Conservation (phyloP, 78 protist genomes). For the Pigoraptor vietnamica region DNA sequence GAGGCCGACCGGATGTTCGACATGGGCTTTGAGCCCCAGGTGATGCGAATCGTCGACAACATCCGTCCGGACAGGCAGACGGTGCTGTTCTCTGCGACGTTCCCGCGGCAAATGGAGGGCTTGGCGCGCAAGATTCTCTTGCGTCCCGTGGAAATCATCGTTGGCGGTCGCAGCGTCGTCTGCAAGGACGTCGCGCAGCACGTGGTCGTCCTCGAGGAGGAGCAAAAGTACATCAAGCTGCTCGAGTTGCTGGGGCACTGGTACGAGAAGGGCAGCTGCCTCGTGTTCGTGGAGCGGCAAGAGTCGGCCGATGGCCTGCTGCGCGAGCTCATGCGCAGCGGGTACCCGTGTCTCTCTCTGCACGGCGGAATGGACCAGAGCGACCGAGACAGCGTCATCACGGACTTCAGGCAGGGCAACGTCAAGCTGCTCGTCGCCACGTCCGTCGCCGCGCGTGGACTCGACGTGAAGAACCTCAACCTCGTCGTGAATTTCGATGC, state of each 20-base stretch:
- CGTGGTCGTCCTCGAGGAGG: slow-evolving; percentile 69
- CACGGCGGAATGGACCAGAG: slow-evolving; percentile 95
- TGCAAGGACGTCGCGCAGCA: slow-evolving; percentile 71
- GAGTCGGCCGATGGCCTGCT: slow-evolving; percentile 72
- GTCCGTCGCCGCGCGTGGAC: slow-evolving; percentile 96
- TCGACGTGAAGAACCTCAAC: slow-evolving; percentile 86
- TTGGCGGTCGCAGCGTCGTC: slow-evolving; percentile 83
- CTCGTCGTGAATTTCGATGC: slow-evolving; percentile 88
- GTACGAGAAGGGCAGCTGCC: slow-evolving; percentile 47
- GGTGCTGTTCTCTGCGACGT: slow-evolving; percentile 93
- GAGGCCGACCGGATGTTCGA: slow-evolving; percentile 99
- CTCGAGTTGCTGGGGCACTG: slow-evolving; percentile 57
- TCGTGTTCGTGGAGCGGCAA: slow-evolving; percentile 88
- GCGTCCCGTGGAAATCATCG: slow-evolving; percentile 83
- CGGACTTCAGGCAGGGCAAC: slow-evolving; percentile 71
- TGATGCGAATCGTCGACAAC: slow-evolving; percentile 67
- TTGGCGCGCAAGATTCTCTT: slow-evolving; percentile 60
- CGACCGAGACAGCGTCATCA: slow-evolving; percentile 85
- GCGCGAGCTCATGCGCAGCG: slow-evolving; percentile 21
- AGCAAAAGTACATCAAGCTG: slow-evolving; percentile 31
- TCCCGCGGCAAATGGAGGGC: slow-evolving; percentile 73
- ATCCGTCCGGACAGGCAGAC: slow-evolving; percentile 87
- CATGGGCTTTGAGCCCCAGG: slow-evolving; percentile 89
- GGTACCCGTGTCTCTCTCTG: slow-evolving; percentile 69
- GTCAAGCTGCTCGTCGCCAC: slow-evolving; percentile 88